Percentiles rank a stretch among this genome's conserved stretches.
These are phyloP conservation scores for Lipomyces orientalis DNA, from an alignment of 805 yeast species.

Conservation along the genomic window DNA sequence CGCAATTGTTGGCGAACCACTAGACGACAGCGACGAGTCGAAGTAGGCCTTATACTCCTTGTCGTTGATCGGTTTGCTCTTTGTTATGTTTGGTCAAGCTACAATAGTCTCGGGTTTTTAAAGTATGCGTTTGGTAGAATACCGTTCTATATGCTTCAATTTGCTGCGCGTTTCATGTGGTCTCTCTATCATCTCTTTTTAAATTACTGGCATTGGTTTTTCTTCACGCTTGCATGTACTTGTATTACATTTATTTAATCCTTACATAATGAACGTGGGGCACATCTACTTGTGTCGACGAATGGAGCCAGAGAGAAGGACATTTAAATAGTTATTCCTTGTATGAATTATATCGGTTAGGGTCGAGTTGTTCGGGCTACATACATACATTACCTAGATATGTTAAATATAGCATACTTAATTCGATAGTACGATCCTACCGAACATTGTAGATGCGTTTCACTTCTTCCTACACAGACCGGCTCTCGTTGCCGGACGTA, in stretches of 20 bases:
- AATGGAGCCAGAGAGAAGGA: not conserved
- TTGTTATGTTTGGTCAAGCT: not conserved
- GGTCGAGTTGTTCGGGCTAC: not conserved
- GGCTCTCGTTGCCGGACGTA: too few relatives aligned
- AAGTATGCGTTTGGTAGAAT: not conserved
- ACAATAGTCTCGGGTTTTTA: not conserved
- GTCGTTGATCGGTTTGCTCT: not conserved
- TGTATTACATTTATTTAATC: not conserved
- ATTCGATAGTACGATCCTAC: too few relatives aligned
- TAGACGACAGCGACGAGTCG: constrained; percentile 63
- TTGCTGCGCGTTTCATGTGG: not conserved
- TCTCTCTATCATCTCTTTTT: not conserved
- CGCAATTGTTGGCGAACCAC: constrained; percentile 48
- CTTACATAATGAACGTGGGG: not conserved
- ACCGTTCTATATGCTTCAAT: too few relatives aligned
- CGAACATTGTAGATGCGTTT: too few relatives aligned
- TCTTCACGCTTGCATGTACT: not conserved
- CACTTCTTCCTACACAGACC: too few relatives aligned
- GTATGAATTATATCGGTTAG: not conserved
- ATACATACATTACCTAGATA: too few relatives aligned
- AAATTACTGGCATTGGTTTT: not conserved
- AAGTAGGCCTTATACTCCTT: constrained; percentile 12
- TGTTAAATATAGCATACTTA: too few relatives aligned
- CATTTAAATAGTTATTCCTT: not conserved
- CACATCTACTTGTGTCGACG: not conserved